A percentile compares a stretch with the other conserved stretches of the same genome.
phyloP scores from a whole-genome alignment of 768 basidiomycete genomes.

The Calocera viscosa region DNA sequence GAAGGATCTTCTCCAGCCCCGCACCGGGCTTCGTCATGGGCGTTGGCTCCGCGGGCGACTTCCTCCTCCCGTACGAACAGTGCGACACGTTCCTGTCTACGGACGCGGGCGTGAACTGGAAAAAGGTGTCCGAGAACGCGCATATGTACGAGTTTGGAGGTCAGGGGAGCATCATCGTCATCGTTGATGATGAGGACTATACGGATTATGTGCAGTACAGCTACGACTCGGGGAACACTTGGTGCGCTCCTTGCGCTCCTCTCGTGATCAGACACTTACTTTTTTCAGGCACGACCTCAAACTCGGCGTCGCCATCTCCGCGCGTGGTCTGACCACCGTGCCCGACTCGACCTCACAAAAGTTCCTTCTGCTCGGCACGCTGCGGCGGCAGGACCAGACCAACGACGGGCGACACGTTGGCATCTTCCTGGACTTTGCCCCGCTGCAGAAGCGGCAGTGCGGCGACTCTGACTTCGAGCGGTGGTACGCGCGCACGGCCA shows the following conservation, averaged over 20 bases:
- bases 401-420: conserved; percentile 50
- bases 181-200: conserved; percentile 72
- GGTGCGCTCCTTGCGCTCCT: conserved; percentile 38
- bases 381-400: conserved; percentile 47
- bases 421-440: conserved; percentile 73
- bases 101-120: conserved; percentile 81
- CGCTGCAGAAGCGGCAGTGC: conserved; percentile 58
- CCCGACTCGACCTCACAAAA: conserved; percentile 95
- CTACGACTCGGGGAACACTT: conserved; percentile 66
- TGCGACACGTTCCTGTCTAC: conserved; percentile 88
- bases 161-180: conserved; percentile 61
- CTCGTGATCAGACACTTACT: not conserved
- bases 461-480: conserved; percentile 57
- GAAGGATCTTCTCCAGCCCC: conserved; percentile 85
- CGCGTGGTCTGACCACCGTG: conserved; percentile 69
- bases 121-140: conserved; percentile 57
- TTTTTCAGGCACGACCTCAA: conserved; percentile 53
- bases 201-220: conserved; percentile 64
- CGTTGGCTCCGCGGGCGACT: conserved; percentile 74
- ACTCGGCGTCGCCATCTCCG: conserved; percentile 56
- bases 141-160: conserved; percentile 97
- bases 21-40: conserved; percentile 94
- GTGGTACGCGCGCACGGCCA: conserved; percentile 69
- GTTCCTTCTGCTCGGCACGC: conserved; percentile 75
- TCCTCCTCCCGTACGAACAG: conserved; percentile 60